Base-by-base conservation (phyloP, 2,329 filamentous ascomycete species). In the Microcyclospora pomicola region DNA sequence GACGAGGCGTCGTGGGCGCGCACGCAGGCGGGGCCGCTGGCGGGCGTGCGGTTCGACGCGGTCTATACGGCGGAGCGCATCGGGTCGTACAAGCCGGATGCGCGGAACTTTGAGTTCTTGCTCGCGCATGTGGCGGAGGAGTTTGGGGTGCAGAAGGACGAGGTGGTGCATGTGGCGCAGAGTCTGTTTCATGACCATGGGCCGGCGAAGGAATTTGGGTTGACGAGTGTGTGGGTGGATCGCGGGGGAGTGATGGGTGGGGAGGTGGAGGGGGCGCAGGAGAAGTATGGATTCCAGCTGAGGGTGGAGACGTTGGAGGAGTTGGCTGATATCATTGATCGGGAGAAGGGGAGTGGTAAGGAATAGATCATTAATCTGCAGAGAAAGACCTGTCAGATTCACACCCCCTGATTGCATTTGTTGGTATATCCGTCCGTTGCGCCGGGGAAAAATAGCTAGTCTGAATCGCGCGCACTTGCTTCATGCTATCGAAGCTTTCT, bases 21-120 rank as follows among this genome's bases (percentile, higher is more conserved):
- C 15, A 69, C 68, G 2, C 62, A 67, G 11, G 51, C 59, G 1
- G 65, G 69, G 0, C 66, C 69, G 16, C 59, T 83, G 10, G 53
- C 61, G 13, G 69, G 67, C 0, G 65, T 72, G 15, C 47, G 63
- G 10, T 78, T 84, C 49, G 77, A 81, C 48, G 67, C 69, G 10
- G 63, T 82, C 15, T 74, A 80, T 56, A 83, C 79, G 2, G 81
- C 81, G 2, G 65, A 85, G 58, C 72, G 80, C 33, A 73, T 85
- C 37, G 79, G 81, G 1, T 68, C 64, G 6, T 86, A 85, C 56
- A 86, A 86, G 62, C 82, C 82, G 0, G 61, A 71, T 43, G 53
- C 59, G 29, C 54, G 55, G 19, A 84, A 83, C 49, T 86, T 86
- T 46, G 64, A 71, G 39, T 79, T 80, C 51, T 61, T 85, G 58